Conservation (phyloP, 805 yeast genomes). For the Kodamaea nitidulidarum region DNA sequence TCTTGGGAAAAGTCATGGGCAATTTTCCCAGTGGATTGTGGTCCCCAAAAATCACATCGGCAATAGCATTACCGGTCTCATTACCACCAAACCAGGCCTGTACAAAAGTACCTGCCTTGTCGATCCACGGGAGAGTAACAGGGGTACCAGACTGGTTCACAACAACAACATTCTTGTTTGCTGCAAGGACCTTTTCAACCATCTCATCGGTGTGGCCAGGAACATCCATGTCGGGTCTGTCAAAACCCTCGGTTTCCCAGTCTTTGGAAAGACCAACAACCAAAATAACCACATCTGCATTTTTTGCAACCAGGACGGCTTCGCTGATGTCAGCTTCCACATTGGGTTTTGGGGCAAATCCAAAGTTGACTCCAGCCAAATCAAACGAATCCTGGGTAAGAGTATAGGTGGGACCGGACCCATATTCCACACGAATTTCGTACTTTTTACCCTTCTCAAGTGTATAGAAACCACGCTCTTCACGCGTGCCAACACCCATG, state of each 20-base stretch:
- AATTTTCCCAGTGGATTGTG: conserved; percentile 59
- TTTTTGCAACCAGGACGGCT: conserved; percentile 48
- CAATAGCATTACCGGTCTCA: conserved; percentile 55
- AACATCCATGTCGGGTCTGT: conserved; percentile 46
- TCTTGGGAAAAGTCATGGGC: conserved; percentile 51
- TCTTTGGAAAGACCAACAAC: conserved; percentile 50
- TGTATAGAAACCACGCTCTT: conserved; percentile 36
- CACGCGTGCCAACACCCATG: conserved; percentile 50
- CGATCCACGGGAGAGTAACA: conserved; percentile 48
- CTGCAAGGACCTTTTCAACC: conserved; percentile 41
- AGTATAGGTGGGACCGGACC: conserved; percentile 42
- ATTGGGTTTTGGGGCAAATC: conserved; percentile 18
- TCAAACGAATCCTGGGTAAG: conserved; percentile 14
- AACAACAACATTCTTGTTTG: conserved; percentile 47
- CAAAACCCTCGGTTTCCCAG: conserved; percentile 61
- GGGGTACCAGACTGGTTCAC: conserved; percentile 63
- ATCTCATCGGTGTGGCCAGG: conserved; percentile 48
- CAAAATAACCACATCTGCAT: conserved; percentile 50
- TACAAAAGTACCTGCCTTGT: conserved; percentile 38
- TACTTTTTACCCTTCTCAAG: conserved; percentile 45
- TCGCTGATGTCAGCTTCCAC: conserved; percentile 21
- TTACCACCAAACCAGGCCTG: conserved; percentile 59
- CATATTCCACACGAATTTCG: conserved; percentile 47
- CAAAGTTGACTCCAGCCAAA: conserved; percentile 24
- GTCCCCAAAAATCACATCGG: conserved; percentile 59